Percentiles rank a stretch among this genome's conserved stretches.
These are phyloP conservation scores for Cryptococcus sp. DNA, from an alignment of 1,284 basidiomycete species.

Conservation along the genomic window DNA sequence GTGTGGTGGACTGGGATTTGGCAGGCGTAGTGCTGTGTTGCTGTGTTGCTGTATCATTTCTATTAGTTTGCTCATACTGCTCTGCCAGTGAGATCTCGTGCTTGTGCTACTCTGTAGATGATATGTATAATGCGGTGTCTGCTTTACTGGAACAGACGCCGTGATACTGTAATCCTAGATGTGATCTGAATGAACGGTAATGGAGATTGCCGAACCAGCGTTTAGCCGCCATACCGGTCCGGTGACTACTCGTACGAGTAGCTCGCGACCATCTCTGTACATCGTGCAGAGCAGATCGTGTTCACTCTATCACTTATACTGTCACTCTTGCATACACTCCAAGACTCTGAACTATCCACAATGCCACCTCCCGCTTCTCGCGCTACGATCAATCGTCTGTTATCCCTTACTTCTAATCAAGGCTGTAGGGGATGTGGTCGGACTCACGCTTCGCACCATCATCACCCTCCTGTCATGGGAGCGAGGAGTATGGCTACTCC, in stretches of 20 bases:
- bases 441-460: constrained; percentile 37
- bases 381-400: constrained; percentile 42
- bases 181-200: too few species aligned
- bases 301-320: neutral
- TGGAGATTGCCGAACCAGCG: constrained; percentile 1
- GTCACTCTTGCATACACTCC: neutral
- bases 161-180: too few species aligned
- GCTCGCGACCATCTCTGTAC: neutral
- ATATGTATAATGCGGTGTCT: too few species aligned
- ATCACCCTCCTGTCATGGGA: constrained; percentile 20
- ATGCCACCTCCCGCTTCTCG: constrained; percentile 44
- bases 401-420: constrained; percentile 41
- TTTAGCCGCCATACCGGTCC: neutral
- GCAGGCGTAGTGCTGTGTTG: constrained; percentile 15
- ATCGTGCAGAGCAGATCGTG: neutral
- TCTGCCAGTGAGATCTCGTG: too few species aligned
- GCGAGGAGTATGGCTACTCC: constrained; percentile 70
- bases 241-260: neutral
- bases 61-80: neutral
- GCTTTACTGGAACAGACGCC: too few species aligned
- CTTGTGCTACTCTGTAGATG: too few species aligned
- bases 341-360: constrained; percentile 3
- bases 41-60: neutral
- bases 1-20: constrained; percentile 46
- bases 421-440: constrained; percentile 50